Evolutionary conservation across 108 stramenopile species (phyloP).

Genomic region (Stephanodiscus triporus): DNA sequence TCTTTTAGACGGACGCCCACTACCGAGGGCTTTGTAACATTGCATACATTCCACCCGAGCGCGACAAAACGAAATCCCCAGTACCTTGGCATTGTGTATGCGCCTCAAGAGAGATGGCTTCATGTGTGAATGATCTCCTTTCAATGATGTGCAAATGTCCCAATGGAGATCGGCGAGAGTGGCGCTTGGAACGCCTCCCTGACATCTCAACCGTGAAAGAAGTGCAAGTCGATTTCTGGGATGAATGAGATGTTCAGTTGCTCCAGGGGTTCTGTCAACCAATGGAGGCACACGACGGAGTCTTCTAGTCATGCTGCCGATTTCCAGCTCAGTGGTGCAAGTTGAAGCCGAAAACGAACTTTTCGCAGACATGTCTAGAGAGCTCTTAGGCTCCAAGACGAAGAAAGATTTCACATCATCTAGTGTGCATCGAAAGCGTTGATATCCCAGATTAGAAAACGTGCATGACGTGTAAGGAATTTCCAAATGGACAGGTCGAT

Average conservation of each 20-base stretch:
- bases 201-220: conserved; percentile 25
- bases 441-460: conserved; percentile 54
- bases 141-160: conserved; percentile 56
- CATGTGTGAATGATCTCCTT: conserved; percentile 27
- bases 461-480: conserved; percentile 31
- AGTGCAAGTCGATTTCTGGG: conserved; percentile 14
- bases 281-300: conserved; percentile 27
- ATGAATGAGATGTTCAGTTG: not conserved
- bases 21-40: conserved; percentile 59
- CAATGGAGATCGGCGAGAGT: conserved; percentile 57
- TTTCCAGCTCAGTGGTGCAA: conserved; percentile 41
- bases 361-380: not conserved
- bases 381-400: conserved; percentile 1
- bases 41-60: conserved; percentile 65
- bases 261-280: not conserved
- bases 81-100: conserved; percentile 50
- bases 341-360: not conserved
- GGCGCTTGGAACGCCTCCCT: conserved; percentile 31
- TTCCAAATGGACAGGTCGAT: conserved; percentile 26
- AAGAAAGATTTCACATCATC: conserved; percentile 27
- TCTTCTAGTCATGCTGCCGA: conserved; percentile 64
- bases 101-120: conserved; percentile 69
- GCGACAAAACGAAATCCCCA: conserved; percentile 71
- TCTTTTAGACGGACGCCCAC: conserved; percentile 3
- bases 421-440: conserved; percentile 55